Conservation (phyloP, 2,329 filamentous ascomycete genomes). For the Dendrostoma leiphaemia region DNA sequence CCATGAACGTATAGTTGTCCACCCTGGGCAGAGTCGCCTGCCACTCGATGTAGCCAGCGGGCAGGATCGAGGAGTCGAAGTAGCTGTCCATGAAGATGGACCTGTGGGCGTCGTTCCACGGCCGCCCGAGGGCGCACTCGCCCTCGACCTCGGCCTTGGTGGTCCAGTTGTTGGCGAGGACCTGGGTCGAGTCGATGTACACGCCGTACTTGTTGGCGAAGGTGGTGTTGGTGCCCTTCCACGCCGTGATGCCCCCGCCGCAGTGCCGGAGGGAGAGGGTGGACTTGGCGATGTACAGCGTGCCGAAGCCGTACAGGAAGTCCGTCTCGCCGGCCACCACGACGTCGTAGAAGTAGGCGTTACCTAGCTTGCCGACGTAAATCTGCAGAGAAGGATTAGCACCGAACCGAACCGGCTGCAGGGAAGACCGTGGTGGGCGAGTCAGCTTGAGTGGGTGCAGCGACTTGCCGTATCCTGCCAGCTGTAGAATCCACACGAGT, state of each 20-base stretch:
- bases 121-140: conserved; percentile 58
- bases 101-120: conserved; percentile 59
- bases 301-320: conserved; percentile 68
- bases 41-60: conserved; percentile 57
- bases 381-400: conserved; percentile 41
- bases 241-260: conserved; percentile 66
- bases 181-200: conserved; percentile 56
- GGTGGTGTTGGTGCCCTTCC: conserved; percentile 66
- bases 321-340: conserved; percentile 65
- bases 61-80: conserved; percentile 49
- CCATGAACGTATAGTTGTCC: conserved; percentile 52
- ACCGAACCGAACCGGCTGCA: too few species aligned
- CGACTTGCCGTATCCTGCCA: conserved; percentile 65
- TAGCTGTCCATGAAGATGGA: conserved; percentile 55
- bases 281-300: conserved; percentile 57
- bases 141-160: conserved; percentile 35
- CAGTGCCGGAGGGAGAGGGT: conserved; percentile 56
- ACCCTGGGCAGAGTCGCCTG: conserved; percentile 34
- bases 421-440: too few species aligned
- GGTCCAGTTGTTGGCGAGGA: conserved; percentile 53
- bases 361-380: conserved; percentile 65
- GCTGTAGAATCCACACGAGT: conserved; percentile 63
- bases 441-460: too few species aligned
- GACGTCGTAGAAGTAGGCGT: conserved; percentile 60
- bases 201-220: conserved; percentile 66